These are phyloP conservation scores for Cylindrotheca fusiformis DNA, from an alignment of 108 stramenopile species.

Conservation along the genomic window DNA sequence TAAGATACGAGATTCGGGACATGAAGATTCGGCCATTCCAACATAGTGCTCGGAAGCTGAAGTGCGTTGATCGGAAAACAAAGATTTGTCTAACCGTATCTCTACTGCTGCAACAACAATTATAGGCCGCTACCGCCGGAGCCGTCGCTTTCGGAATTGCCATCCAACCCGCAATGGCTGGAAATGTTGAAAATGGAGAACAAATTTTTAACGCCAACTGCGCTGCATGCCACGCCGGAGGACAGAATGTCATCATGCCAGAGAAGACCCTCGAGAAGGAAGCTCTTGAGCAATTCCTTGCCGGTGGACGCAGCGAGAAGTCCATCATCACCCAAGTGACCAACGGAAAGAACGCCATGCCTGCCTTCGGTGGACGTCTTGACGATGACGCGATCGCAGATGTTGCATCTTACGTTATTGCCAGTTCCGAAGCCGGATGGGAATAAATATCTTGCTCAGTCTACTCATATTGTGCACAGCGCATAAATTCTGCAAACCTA, in stretches of 20 bases:
- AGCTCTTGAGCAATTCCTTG: conserved; percentile 85
- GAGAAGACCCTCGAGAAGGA: conserved; percentile 95
- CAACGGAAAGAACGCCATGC: conserved; percentile 98
- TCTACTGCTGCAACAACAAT: neutral
- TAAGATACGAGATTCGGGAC: no score
- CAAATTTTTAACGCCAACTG: conserved; percentile 93
- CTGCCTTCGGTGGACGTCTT: conserved; percentile 94
- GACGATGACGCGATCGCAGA: conserved; percentile 85
- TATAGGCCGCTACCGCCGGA: conserved; percentile 69
- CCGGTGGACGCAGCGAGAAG: conserved; percentile 81
- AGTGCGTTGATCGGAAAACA: no score
- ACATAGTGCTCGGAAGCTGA: no score
- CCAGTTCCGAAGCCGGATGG: conserved; percentile 77
- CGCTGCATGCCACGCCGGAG: conserved; percentile 93
- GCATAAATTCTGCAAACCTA: no score
- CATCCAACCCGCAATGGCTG: conserved; percentile 74
- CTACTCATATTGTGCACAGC: neutral
- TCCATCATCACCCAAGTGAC: conserved; percentile 86
- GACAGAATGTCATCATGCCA: conserved; percentile 93
- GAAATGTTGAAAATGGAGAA: conserved; percentile 83
- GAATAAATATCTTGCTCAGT: conserved; percentile 47
- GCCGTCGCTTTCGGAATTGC: conserved; percentile 71
- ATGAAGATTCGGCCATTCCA: conserved; percentile 4
- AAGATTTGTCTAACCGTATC: conserved; percentile 14
- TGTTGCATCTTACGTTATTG: conserved; percentile 89